These are phyloP conservation scores for Fusarium vanettenii DNA, from an alignment of 2,329 filamentous ascomycete genomes.

Conservation along the genomic window DNA sequence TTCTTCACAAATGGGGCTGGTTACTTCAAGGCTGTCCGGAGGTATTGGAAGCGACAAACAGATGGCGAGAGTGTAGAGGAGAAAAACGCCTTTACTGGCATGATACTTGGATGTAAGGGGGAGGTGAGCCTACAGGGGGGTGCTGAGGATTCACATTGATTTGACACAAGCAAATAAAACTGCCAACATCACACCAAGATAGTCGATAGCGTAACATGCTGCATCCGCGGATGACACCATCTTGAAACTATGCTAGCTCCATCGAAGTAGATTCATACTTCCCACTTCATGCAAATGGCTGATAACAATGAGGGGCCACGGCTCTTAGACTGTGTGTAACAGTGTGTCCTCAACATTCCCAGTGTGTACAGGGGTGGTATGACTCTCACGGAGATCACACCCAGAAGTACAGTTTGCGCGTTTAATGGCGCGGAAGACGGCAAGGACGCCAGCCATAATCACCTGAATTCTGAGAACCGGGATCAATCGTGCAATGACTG, in stretches of 20 bases:
- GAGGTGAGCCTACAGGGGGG: no score
- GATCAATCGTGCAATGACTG: not conserved
- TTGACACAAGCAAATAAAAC: not conserved
- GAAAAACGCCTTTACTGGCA: conserved; percentile 10
- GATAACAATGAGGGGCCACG: not conserved
- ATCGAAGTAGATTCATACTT: not conserved
- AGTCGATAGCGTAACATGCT: not conserved
- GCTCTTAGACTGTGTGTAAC: not conserved
- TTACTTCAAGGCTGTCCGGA: conserved; percentile 12
- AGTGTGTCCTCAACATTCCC: not conserved
- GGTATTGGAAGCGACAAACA: conserved; percentile 16
- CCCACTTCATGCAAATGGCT: not conserved
- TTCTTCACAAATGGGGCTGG: conserved; percentile 26
- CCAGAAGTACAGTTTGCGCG: not conserved
- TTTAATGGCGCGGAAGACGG: not conserved
- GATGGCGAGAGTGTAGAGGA: conserved; percentile 20
- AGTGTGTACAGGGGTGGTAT: not conserved
- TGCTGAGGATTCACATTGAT: no score
- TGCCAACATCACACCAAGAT: not conserved
- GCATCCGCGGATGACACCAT: not conserved
- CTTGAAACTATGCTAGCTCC: not conserved
- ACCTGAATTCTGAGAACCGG: not conserved
- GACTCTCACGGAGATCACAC: not conserved
- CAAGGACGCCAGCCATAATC: not conserved
- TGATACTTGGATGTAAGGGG: not conserved